These are phyloP conservation scores for Solanum hybrid DNA, from an alignment of 305 asterid genomes.

Conservation along the genomic window DNA sequence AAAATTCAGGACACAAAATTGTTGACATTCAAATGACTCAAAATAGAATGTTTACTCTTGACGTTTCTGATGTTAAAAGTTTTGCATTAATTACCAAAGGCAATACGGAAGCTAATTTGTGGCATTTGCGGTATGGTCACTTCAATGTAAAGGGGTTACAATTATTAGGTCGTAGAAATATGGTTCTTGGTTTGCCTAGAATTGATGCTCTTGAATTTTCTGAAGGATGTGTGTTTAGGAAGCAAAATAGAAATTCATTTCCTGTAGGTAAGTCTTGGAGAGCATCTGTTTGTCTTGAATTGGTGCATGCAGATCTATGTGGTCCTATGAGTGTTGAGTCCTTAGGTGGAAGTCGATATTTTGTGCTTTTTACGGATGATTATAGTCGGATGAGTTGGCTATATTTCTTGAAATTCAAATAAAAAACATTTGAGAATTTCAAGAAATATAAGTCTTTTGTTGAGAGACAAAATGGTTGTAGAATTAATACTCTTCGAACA, in stretches of 20 bases:
- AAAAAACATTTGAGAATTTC: neutral
- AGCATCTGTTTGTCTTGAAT: neutral
- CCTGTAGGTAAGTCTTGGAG: neutral
- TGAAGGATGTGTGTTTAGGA: neutral
- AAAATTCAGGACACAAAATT: neutral
- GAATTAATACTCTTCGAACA: neutral
- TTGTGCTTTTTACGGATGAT: neutral
- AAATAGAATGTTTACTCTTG: neutral
- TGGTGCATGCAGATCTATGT: neutral
- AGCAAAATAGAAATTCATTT: neutral
- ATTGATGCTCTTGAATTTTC: neutral
- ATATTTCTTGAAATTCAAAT: neutral
- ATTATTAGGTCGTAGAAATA: neutral
- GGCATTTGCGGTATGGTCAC: neutral
- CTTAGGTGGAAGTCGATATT: neutral
- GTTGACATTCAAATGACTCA: neutral
- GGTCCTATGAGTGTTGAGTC: neutral
- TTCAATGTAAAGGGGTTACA: neutral
- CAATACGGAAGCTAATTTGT: neutral
- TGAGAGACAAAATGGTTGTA: neutral
- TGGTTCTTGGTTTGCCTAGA: neutral
- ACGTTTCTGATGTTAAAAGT: neutral
- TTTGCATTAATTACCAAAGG: neutral
- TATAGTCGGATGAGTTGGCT: neutral
- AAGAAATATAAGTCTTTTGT: neutral